These are phyloP conservation scores for Nicotiana rustica DNA, from an alignment of 305 asterid species.

Conservation along the genomic window DNA sequence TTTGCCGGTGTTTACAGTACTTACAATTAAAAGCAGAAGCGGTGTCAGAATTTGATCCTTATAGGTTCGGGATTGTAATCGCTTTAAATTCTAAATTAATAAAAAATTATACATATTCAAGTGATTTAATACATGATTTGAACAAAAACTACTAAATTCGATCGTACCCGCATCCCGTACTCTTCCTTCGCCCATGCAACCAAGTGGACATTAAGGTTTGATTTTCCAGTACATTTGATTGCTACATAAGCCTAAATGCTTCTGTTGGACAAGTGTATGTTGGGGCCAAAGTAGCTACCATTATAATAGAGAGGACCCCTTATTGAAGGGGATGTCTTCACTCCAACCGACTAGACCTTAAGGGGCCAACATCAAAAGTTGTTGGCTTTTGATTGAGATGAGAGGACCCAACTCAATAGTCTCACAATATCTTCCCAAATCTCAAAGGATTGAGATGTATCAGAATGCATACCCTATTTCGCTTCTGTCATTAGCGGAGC, in stretches of 20 bases:
- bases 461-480: not conserved
- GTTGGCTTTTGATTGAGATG: not conserved
- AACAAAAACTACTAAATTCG: too few relatives aligned
- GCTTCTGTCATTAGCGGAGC: not conserved
- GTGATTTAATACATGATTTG: too few relatives aligned
- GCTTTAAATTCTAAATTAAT: too few relatives aligned
- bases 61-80: too few relatives aligned
- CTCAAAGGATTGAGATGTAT: slow-evolving; percentile 30
- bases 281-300: not conserved
- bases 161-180: too few relatives aligned
- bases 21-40: not conserved
- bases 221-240: not conserved
- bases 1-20: not conserved
- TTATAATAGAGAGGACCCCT: slow-evolving; percentile 20
- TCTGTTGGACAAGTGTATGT: not conserved
- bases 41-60: too few relatives aligned
- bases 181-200: too few relatives aligned
- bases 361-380: slow-evolving; percentile 27
- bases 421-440: slow-evolving; percentile 31
- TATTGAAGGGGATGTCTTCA: slow-evolving; percentile 23
- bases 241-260: slow-evolving; percentile 25
- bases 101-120: too few relatives aligned
- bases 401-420: slow-evolving; percentile 30
- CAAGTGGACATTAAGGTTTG: too few relatives aligned
- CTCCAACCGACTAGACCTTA: slow-evolving; percentile 34